Percentiles rank a stretch among this genome's conserved stretches.
Evolutionary conservation across 805 yeast species (phyloP).

Genomic region (Tetrapisispora phaffii): DNA sequence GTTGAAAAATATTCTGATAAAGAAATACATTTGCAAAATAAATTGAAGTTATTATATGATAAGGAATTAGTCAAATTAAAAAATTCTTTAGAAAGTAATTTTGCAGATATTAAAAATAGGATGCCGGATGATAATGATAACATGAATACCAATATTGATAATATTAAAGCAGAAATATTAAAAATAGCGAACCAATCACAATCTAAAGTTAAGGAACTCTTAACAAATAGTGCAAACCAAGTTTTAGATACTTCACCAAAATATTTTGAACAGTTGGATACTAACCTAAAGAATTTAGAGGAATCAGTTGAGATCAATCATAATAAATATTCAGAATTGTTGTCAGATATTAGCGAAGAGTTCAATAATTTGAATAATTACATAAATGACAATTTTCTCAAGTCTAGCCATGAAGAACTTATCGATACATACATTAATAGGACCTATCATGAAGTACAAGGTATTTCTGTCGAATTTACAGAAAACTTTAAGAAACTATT

Average conservation of each 20-base stretch:
- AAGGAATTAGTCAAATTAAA: conserved; percentile 15
- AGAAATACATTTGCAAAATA: conserved; percentile 21
- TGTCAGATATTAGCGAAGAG: conserved; percentile 30
- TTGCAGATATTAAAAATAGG: conserved; percentile 7
- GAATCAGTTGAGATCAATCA: conserved; percentile 10
- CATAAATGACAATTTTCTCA: conserved; percentile 24
- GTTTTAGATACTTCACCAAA: conserved; percentile 19
- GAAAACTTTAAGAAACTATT: conserved; percentile 15
- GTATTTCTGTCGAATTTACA: conserved; percentile 19
- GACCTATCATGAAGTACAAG: conserved; percentile 19
- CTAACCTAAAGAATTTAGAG: conserved; percentile 15
- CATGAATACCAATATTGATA: conserved; percentile 9
- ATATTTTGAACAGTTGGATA: conserved; percentile 12
- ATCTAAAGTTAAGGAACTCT: conserved; percentile 14
- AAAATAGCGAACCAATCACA: conserved; percentile 12
- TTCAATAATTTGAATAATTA: conserved; percentile 27
- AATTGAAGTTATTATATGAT: conserved; percentile 6
- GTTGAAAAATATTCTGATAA: conserved; percentile 15
- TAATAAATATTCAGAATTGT: conserved; percentile 17
- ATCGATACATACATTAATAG: conserved; percentile 19
- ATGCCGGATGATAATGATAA: conserved; percentile 8
- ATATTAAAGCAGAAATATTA: conserved; percentile 13
- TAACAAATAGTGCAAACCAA: conserved; percentile 16
- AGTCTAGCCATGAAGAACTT: conserved; percentile 23
- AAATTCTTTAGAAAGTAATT: conserved; percentile 2